A percentile compares a stretch with the other conserved stretches of the same genome.
Evolutionary conservation across 768 basidiomycete species (phyloP).

Genomic region (Tulasnella calospora): DNA sequence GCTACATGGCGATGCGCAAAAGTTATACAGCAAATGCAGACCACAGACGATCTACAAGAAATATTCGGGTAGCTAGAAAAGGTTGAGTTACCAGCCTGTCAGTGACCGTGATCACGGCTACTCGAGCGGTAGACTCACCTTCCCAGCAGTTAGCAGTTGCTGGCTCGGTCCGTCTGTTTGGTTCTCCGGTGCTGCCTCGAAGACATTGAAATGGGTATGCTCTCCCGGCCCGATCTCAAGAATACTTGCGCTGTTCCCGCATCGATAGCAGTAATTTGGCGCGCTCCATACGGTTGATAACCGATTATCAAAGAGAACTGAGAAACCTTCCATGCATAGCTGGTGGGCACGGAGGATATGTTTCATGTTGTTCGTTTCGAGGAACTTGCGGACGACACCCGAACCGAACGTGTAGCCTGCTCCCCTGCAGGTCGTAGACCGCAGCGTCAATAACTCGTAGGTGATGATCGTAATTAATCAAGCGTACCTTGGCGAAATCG

Average conservation of each 20-base stretch:
- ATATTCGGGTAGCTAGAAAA: conserved; percentile 27
- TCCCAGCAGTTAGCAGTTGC: conserved; percentile 66
- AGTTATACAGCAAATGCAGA: neutral
- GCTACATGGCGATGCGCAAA: neutral
- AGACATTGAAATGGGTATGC: conserved; percentile 90
- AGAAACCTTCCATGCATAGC: conserved; percentile 98
- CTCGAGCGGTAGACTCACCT: conserved; percentile 43
- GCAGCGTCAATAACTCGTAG: neutral
- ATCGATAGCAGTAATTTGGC: conserved; percentile 97
- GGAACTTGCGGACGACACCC: conserved; percentile 95
- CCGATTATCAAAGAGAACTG: conserved; percentile 93
- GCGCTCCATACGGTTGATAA: conserved; percentile 98
- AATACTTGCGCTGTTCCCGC: conserved; percentile 95
- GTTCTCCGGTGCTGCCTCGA: conserved; percentile 97
- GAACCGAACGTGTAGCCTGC: conserved; percentile 99
- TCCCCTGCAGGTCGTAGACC: conserved; percentile 51
- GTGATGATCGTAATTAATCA: conserved; percentile 29
- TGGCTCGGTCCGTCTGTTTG: conserved; percentile 84
- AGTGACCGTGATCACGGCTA: neutral
- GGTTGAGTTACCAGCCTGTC: neutral
- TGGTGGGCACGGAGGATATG: conserved; percentile 98
- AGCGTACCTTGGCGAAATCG: conserved; percentile 88
- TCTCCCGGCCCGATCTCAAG: conserved; percentile 90
- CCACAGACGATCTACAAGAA: conserved; percentile 22
- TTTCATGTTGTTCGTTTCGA: conserved; percentile 91